phyloP scores from a whole-genome alignment of 352 stramenopile genomes.

The Aphanomyces stellatus region DNA sequence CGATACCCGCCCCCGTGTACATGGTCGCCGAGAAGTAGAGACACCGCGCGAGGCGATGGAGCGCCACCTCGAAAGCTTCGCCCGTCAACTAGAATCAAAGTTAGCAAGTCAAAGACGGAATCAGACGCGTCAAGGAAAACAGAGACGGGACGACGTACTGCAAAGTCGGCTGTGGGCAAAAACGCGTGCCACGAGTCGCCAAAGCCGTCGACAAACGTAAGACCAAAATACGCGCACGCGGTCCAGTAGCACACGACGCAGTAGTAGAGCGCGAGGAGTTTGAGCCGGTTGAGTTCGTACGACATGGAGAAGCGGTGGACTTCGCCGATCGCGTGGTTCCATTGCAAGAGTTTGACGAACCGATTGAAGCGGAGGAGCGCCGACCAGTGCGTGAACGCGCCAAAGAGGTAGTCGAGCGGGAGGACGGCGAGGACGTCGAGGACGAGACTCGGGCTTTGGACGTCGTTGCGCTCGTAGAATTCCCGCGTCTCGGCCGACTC shows the following conservation, averaged over 20 bases:
- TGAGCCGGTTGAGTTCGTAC: slow-evolving; percentile 7
- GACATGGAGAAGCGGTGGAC: slow-evolving; percentile 2
- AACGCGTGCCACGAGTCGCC: background rate
- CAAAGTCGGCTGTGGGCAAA: background rate
- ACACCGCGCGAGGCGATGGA: background rate
- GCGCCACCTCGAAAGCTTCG: background rate
- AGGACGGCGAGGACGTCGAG: slow-evolving; percentile 8
- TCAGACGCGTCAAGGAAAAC: background rate
- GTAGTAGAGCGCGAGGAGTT: background rate
- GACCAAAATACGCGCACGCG: slow-evolving; percentile 3
- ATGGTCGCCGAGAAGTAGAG: background rate
- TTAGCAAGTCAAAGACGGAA: too few relatives aligned
- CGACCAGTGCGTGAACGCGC: background rate
- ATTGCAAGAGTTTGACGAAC: background rate
- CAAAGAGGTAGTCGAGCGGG: slow-evolving; percentile 13
- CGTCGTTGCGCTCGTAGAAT: slow-evolving; percentile 6
- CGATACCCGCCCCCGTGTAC: slow-evolving; percentile 5
- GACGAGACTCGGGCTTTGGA: background rate
- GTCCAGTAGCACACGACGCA: slow-evolving; percentile 5
- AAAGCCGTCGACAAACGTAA: slow-evolving; percentile 7
- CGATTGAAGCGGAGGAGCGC: background rate
- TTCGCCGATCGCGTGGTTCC: background rate
- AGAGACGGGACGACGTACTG: background rate
- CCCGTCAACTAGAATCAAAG: background rate
- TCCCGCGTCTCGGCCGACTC: background rate